Base-by-base conservation (phyloP, 2,329 filamentous ascomycete species). In the Cercospora sesami region DNA sequence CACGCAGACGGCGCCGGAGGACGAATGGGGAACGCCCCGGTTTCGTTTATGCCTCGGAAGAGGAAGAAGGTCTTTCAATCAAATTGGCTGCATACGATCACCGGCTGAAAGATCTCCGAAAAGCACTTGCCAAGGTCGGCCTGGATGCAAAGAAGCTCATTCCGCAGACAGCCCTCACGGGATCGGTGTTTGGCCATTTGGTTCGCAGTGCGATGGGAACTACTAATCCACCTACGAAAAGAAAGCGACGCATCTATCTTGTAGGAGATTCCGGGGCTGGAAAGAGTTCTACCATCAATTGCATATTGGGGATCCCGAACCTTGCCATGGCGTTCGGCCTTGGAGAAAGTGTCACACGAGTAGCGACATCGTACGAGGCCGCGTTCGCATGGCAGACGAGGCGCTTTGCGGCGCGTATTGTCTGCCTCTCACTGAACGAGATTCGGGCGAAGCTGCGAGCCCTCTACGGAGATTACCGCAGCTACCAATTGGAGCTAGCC, bases 211-310 rank as follows among this genome's bases (percentile, higher is more conserved):
- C 30, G 12, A 21, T 9, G 12, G n/a, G 14, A 21, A n/a, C 57
- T 10, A n/a, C 33, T 5, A 28, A 2, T 28, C 8, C 8, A 33
- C 67, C 67, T 18, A 8, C 64, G 8, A 21, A 36, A 2, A 6
- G n/a, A 4, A 69, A 67, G 65, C 48, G n/a, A 4, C 51, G 48
- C 10, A 68, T 69, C 51, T 65, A 60, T 30, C 26, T 69, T 4
- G 57, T 69, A 5, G 68, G 68, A 16, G 61, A 63, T 28, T 67
- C 65, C 14, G 68, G 68, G 3, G 55, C 68, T 1, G 68, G 65
- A 2, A 69, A 69, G 31, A 67, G 65, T 28, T 65, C 58, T 5
- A 45, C 59, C 3, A 57, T 69, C 23, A 69, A 67, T 26, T 58
- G 65, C 42, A 2, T 67, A 3, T 45, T 69, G 10, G 65, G 65